Base-by-base conservation (phyloP, 2,329 filamentous ascomycete genomes). In the Pestalotiopsis sp. region DNA sequence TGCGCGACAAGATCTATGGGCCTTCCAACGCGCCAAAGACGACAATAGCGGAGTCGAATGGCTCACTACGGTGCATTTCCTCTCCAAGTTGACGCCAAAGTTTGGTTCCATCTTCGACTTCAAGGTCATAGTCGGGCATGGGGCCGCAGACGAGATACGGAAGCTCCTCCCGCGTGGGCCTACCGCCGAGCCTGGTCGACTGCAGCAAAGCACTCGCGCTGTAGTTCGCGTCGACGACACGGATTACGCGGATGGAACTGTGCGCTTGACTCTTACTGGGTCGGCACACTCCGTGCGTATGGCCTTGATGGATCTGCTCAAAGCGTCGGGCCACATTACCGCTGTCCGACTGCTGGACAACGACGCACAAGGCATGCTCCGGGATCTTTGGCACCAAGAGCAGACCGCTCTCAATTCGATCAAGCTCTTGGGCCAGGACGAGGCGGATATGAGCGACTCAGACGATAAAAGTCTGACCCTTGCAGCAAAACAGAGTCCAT, bases 181-280 rank as follows among this genome's bases (percentile, higher is more conserved):
- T 65, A 75, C 72, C 11, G 73, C 71, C 52, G 59, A 62, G 12
- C 68, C 77, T 25, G 68, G 70, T 63, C 71, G 72, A 25, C 74
- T 76, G 36, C 68, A 72, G 31, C 71, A 69, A 52, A 75, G 70
- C 63, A 73, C 76, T 31, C 69, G 75, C 49, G 73, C 72, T 64
- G 63, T 71, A 41, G 71, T 78, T 41, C 71, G 67, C n/a, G 60
- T 76, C 65, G 72, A 77, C 62, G 67, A 74, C 4, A 36, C 64
- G 1, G 49, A 56, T 45, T n/a, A 58, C 17, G 45, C 68, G 17
- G 64, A 71, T 25, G 72, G 64, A 12, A 71, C 69, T 39, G 68
- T 78, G 57, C 56, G 72, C 14, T 68, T 79, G 25, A 72, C 57
- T 31, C 45, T 79, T 5, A 75, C 75, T 4, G 77, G 77, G 31